Evolutionary conservation across 805 yeast species (phyloP).

Genomic region (Candida jianshihensis): DNA sequence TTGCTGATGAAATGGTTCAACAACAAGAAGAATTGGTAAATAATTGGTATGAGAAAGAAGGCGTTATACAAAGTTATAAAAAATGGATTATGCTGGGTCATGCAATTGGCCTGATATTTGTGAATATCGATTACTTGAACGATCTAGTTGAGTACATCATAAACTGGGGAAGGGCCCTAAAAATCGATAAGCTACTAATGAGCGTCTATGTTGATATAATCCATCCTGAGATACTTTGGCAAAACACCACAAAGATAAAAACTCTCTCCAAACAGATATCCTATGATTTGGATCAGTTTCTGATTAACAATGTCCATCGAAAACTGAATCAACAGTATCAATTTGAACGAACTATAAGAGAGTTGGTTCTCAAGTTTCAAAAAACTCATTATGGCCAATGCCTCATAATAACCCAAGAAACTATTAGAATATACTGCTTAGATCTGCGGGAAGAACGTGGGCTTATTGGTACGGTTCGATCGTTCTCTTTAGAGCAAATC

Average conservation of each 20-base stretch:
- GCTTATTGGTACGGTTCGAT: constrained; percentile 8
- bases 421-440: constrained; percentile 5
- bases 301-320: too few species aligned
- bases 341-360: too few species aligned
- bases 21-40: constrained; percentile 1
- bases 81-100: constrained; percentile 14
- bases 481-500: constrained; percentile 5
- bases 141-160: constrained; percentile 3
- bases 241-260: too few species aligned
- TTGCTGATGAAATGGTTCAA: constrained; percentile 5
- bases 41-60: constrained; percentile 6
- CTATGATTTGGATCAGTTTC: too few species aligned
- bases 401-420: constrained; percentile 1
- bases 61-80: not conserved
- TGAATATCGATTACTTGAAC: constrained; percentile 3
- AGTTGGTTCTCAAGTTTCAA: too few species aligned
- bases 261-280: too few species aligned
- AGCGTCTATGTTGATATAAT: not conserved
- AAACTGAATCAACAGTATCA: too few species aligned
- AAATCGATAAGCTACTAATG: constrained; percentile 1
- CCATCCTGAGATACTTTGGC: too few species aligned
- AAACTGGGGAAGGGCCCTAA: not conserved
- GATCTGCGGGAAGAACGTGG: constrained; percentile 2
- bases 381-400: constrained; percentile 4
- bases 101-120: constrained; percentile 8